Base-by-base conservation (phyloP, 2,329 filamentous ascomycete genomes). In the Pseudovirgaria hyperparasitica region DNA sequence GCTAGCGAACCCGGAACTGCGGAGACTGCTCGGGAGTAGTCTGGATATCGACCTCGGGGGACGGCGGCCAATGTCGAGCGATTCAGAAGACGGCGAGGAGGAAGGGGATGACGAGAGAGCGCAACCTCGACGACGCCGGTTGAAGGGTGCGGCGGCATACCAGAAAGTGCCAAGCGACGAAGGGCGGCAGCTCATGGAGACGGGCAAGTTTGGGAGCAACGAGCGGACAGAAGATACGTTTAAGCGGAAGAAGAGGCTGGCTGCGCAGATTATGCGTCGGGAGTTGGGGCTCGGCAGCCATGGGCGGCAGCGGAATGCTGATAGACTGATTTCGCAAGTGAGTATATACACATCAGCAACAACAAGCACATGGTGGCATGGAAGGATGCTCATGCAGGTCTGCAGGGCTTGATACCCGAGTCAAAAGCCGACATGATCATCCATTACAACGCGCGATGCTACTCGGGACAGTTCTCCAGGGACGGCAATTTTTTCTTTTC, bases 401-500 rank as follows among this genome's bases (percentile, higher is more conserved):
- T n/a, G 3, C 46, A 90, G 69, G 68, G 68, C 16, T 67, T 93
- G 60, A 74, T 94, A 32, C 87, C 90, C 1, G 68, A 70, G 3
- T 78, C 75, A 0, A 69, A 70, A 14, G 77, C 84, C 1, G 87
- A 96, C 46, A 80, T 81, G 44, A 81, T 93, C 34, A 77, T 96
- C 35, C 81, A 92, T 43, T 92, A 86, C 48, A 72, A 86, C 29
- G 69, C 77, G 5, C 75, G 82, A 21, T 86, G 90, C 28, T 96
- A 96, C 47, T 93, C 84, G 3, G 90, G 90, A 2, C 87, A 96
- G 48, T 98, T 96, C 50, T 93, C 84, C 0, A 82, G 92, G 38
- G 90, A 98, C 42, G 90, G 90, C 15, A 92, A 93, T 53, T 96
- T 96, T 60, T 96, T 94, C 60, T 96, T 87, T 49, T 76, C 79